Evolutionary conservation across 2,329 filamentous ascomycete species (phyloP).

Genomic region (Setomelanomma holmii): DNA sequence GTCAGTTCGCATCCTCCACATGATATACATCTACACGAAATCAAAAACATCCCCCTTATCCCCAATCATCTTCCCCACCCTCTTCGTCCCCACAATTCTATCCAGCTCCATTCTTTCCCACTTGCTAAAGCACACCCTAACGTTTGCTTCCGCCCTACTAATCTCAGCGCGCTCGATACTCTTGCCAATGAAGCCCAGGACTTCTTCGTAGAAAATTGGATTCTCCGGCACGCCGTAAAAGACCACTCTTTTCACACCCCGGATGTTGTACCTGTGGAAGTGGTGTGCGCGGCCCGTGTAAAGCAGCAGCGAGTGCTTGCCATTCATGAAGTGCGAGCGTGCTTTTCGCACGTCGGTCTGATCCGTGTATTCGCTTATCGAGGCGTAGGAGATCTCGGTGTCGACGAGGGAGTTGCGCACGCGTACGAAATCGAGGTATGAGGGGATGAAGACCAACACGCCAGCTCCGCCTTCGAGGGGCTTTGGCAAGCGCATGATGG

Average conservation of each 20-base stretch:
- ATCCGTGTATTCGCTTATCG: constrained; percentile 87
- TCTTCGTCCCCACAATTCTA: constrained; percentile 80
- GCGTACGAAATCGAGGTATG: constrained; percentile 93
- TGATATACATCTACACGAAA: too few relatives aligned
- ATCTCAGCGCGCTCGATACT: constrained; percentile 66
- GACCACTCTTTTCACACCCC: constrained; percentile 82
- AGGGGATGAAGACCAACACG: constrained; percentile 87
- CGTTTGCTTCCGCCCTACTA: constrained; percentile 56
- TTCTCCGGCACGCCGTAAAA: constrained; percentile 94
- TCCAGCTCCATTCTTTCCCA: constrained; percentile 92
- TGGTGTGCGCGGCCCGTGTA: constrained; percentile 98
- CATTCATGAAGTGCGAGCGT: constrained; percentile 84
- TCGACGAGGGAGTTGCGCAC: constrained; percentile 91
- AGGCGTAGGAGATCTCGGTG: constrained; percentile 75
- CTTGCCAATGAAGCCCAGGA: constrained; percentile 69
- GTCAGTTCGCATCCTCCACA: too few relatives aligned
- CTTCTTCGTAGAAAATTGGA: constrained; percentile 78
- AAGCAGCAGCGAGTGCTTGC: constrained; percentile 80
- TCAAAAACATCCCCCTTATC: constrained; percentile 92
- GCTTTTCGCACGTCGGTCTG: constrained; percentile 81
- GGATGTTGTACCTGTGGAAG: constrained; percentile 85
- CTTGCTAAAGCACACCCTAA: constrained; percentile 75
- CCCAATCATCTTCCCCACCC: constrained; percentile 82
- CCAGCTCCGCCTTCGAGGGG: constrained; percentile 64
- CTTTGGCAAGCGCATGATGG: constrained; percentile 72